These are phyloP conservation scores for Lactarius hengduanensis DNA, from an alignment of 768 basidiomycete genomes.

Conservation along the genomic window DNA sequence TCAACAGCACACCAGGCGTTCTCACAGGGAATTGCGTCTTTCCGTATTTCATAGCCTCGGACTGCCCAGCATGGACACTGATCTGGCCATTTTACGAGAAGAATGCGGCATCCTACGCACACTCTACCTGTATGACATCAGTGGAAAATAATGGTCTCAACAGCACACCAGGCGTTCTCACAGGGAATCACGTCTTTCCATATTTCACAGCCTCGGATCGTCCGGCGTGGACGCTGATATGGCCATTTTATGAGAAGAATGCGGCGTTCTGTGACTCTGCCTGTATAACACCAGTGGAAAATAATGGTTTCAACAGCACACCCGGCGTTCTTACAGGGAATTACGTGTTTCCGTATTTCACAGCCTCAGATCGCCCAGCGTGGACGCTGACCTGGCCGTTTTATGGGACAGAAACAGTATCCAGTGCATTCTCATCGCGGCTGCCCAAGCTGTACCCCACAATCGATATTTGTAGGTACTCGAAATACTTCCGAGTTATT, in stretches of 20 bases:
- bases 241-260: slow-evolving; percentile 21
- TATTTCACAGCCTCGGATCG: slow-evolving; percentile 5
- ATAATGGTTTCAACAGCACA: neutral
- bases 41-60: slow-evolving; percentile 10
- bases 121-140: neutral
- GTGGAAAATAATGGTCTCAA: neutral
- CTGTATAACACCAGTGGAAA: neutral
- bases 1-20: neutral
- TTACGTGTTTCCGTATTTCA: slow-evolving; percentile 18
- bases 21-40: neutral
- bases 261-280: too few species aligned
- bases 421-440: neutral
- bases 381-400: slow-evolving; percentile 30
- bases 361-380: neutral
- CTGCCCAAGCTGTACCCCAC: slow-evolving; percentile 28
- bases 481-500: slow-evolving; percentile 30
- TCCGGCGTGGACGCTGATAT: slow-evolving; percentile 25
- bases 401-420: neutral
- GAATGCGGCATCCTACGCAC: neutral
- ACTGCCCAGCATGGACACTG: slow-evolving; percentile 18
- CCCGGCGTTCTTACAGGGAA: neutral
- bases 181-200: slow-evolving; percentile 6
- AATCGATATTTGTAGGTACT: slow-evolving; percentile 31
- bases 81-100: slow-evolving; percentile 25
- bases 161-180: neutral